Base-by-base conservation (phyloP, 2,329 filamentous ascomycete genomes). In the Colletotrichum neosansevieriae region DNA sequence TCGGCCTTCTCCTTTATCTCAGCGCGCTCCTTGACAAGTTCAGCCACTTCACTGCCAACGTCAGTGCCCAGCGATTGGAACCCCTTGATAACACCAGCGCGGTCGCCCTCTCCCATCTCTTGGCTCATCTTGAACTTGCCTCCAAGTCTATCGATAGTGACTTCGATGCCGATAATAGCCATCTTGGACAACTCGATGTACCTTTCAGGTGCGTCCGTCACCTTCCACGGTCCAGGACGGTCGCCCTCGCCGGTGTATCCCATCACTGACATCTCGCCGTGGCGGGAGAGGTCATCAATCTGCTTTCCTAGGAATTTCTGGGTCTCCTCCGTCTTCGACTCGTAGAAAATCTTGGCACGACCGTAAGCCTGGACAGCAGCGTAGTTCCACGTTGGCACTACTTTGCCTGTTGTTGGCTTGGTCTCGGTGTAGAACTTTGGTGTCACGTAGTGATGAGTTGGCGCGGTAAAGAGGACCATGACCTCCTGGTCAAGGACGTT, bases 311-410 rank as follows among this genome's bases (percentile, higher is more conserved):
- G 75, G 62, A 86, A 91, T 0, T 70, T 67, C 0, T 75, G 73
- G 0, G 87, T 86, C 21, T 83, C 80, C 0, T 78, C 72, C 0
- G 81, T 75, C 51, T 81, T 81, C 6, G 83, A 73, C 63, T 91
- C 85, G 64, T 79, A 84, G 70, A 84, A 87, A 4, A 91, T 77
- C 0, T 70, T 85, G 1, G 86, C 85, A 2, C 76, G 82, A 1
- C 90, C 90, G 71, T 91, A 91, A 0, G 82, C 87, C 76, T 92
- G 88, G 0, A 84, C 89, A 0, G 89, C 88, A 0, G 87, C 81
- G 72, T 92, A 92, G 76, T 92, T 89, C 90, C 90, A 92, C 0
- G 90, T 92, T 0, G 89, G 89, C 5, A 91, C 90, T 0, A 91
- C 89, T 72, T 92, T 92, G 11, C 84, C 89, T 0, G 85, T 89